Base-by-base conservation (phyloP, 2,329 filamentous ascomycete genomes). In the Juglanconis oblonga region DNA sequence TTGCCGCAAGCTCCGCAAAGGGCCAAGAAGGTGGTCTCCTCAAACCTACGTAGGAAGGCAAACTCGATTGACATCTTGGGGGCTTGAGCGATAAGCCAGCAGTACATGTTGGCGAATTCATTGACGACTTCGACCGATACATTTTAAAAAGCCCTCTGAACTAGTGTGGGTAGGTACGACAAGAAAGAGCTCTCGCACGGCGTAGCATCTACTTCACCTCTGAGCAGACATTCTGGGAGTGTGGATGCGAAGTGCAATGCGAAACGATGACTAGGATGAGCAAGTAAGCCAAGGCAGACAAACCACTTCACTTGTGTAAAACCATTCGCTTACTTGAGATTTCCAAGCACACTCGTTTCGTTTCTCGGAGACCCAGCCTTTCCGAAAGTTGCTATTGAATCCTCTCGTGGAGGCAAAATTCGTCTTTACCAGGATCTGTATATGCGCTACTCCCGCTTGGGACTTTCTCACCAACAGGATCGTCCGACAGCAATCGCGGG, bases 151-250 rank as follows among this genome's bases (percentile, higher is more conserved):
- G 71, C 2, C 32, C 61, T 3, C 62, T 78, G 2, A 76, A 70
- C 51, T 64, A 61, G 5, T 65, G 75, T 5, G 75, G 71, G 0
- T 77, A 75, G 76, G 74, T 76, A 0, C 36, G 76, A 7, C 74
- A 77, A 53, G 75, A 77, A 59, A 56, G 71, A 24, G 71, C 68
- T 0, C 52, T 78, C 3, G 70, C 75, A 0, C 65, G 70, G 17
- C 67, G 76, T 10, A 75, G 72, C 0, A 73, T 78, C 8, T 73
- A 70, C 48, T 78, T 76, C 58, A 71, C 73, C 0, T 54, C 69
- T 0, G 63, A 59, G 2, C 73, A 77, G 57, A 70, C 72, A 1
- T 76, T 76, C 38, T 78, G 69, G 67, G 75, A 76, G 42, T 77
- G 76, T 40, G 72, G 75, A 0, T 48, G 65, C 0, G 72, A 72